Evolutionary conservation across 2,329 filamentous ascomycete genomes (phyloP), one percentile per base, ranked within the genome.

Genomic region (Hypoxylon sp.): DNA sequence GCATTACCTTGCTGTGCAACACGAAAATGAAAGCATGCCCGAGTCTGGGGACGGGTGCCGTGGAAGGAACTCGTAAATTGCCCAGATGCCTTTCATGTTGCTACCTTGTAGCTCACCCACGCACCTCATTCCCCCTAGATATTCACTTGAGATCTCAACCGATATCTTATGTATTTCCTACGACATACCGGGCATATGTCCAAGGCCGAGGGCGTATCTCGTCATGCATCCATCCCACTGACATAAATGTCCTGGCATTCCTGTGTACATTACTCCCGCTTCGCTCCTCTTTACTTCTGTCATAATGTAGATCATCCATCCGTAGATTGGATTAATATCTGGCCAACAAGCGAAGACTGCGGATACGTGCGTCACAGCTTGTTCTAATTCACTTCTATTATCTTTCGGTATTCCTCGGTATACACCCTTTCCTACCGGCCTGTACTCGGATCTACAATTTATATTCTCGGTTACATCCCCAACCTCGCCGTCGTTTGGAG

Each of bases 291-390:
- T 48, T 26, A 13, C 48, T 60, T 50, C 60, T 59, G 31, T 53
- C 39, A 59, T 37, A 29, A 29, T 54, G 58, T 59, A 58, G 46
- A 59, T 59, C 48, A 57, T 46, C 11, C 37, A 59, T 50, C 58
- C 57, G 63, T 58, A 53, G 48, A 39, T 22, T 33, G 63, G 37
- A 54, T 65, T 55, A 60, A 69, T 64, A 67, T 60, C 46, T 59
- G 54, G 66, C 60, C 19, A 37, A 33, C 57, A 67, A 57, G 62
- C 69, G 60, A 71, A 61, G 37, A 33, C 14, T 55, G 22, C 69
- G 69, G 66, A 52, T 67, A 67, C 66, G 37, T 69, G 69, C 69
- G 53, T 69, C 14, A 31, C 17, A 39, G 31, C 60, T 51, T 50
- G 46, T 64, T 64, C 66, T 29, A 61, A 50, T 55, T 63, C 47